A percentile compares a stretch with the other conserved stretches of the same genome.
Evolutionary conservation across 2,329 filamentous ascomycete species (phyloP).

Genomic region (Zopfia rhizophila): DNA sequence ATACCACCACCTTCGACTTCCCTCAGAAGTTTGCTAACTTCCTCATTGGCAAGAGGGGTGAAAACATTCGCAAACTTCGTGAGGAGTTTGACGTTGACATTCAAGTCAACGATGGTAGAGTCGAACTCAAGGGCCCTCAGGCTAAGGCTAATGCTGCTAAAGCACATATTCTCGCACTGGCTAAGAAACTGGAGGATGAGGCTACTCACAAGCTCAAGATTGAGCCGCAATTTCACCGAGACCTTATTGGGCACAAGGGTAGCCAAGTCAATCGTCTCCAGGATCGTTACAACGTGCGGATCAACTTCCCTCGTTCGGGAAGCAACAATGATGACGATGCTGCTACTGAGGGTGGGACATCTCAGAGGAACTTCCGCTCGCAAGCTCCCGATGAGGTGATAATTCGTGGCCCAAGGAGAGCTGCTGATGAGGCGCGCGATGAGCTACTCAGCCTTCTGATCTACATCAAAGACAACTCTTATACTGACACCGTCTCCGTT

Average conservation of each 20-base stretch:
- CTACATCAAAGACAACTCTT: conserved; percentile 88
- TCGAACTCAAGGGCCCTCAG: conserved; percentile 94
- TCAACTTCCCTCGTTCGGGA: conserved; percentile 86
- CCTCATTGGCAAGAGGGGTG: conserved; percentile 73
- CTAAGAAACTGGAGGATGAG: conserved; percentile 89
- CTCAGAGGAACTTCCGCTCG: conserved; percentile 69
- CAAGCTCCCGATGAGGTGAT: conserved; percentile 90
- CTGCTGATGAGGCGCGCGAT: conserved; percentile 89
- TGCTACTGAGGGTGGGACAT: conserved; percentile 66
- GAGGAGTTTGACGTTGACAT: conserved; percentile 80
- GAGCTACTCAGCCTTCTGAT: conserved; percentile 90
- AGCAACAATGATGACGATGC: conserved; percentile 77
- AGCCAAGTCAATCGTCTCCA: conserved; percentile 91
- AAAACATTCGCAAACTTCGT: conserved; percentile 75
- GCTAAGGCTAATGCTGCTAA: conserved; percentile 91
- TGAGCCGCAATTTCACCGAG: conserved; percentile 91
- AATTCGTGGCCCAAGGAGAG: conserved; percentile 90
- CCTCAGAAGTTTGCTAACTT: conserved; percentile 95
- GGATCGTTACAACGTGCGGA: conserved; percentile 90
- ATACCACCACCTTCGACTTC: conserved; percentile 88
- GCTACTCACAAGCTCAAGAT: conserved; percentile 88
- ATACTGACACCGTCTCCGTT: conserved; percentile 81
- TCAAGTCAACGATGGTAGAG: conserved; percentile 91
- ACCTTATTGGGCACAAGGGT: conserved; percentile 90
- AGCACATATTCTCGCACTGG: conserved; percentile 80